A percentile compares a stretch with the other conserved stretches of the same genome.
Evolutionary conservation across 495 filamentous ascomycete genomes (phyloP).

Genomic region (Trichocladium antarcticum): DNA sequence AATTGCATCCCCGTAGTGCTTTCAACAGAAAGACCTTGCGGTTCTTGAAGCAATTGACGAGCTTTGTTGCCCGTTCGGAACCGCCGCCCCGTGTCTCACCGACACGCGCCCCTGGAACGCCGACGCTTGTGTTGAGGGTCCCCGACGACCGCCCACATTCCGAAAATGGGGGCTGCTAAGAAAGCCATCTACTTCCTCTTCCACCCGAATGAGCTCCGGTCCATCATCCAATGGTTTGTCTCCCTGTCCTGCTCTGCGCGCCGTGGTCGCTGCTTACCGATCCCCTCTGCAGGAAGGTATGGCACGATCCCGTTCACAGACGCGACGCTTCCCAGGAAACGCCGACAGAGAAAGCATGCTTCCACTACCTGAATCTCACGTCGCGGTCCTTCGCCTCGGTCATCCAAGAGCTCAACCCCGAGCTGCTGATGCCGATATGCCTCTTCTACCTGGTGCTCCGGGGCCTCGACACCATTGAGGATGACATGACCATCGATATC

Average conservation of each 20-base stretch:
- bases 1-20: neutral
- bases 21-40: neutral
- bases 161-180: constrained; percentile 34
- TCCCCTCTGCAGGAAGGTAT: constrained; percentile 62
- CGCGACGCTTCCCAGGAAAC: constrained; percentile 67
- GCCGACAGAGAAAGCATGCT: constrained; percentile 63
- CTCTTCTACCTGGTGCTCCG: constrained; percentile 92
- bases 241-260: neutral
- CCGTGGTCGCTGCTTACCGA: constrained; percentile 1
- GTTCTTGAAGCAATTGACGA: neutral
- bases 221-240: constrained; percentile 84
- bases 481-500: constrained; percentile 87
- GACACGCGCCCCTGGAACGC: neutral
- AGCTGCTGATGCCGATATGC: constrained; percentile 77
- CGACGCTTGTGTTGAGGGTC: neutral
- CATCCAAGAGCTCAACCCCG: constrained; percentile 89
- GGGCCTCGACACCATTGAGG: constrained; percentile 91
- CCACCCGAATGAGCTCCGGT: constrained; percentile 68
- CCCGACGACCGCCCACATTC: neutral
- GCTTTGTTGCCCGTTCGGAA: neutral
- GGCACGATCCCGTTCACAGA: constrained; percentile 86
- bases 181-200: constrained; percentile 63
- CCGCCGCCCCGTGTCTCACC: constrained; percentile 5
- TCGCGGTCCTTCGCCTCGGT: constrained; percentile 89
- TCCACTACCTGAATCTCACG: constrained; percentile 73